Conservation (phyloP, 2,329 filamentous ascomycete species). For the Esteya vermicola region DNA sequence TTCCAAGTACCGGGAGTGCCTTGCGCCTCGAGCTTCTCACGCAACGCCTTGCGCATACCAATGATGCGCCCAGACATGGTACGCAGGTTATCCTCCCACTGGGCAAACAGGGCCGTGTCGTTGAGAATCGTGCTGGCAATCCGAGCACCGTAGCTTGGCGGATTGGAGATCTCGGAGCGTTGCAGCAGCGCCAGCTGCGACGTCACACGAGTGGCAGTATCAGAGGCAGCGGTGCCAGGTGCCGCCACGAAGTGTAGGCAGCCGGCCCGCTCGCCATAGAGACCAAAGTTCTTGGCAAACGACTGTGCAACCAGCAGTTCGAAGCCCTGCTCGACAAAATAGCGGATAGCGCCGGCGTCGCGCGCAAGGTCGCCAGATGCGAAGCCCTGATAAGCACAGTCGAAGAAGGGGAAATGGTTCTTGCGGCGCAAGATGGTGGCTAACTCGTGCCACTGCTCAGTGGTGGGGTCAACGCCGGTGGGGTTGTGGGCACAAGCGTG, state of each 20-base stretch:
- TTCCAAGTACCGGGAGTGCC: constrained; percentile 86
- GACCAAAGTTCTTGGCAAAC: constrained; percentile 95
- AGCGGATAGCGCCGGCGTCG: constrained; percentile 84
- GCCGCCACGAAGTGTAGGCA: constrained; percentile 88
- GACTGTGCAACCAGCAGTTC: constrained; percentile 80
- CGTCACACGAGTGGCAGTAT: constrained; percentile 49
- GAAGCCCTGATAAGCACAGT: constrained; percentile 95
- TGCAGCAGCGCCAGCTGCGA: constrained; percentile 90
- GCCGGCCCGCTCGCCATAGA: constrained; percentile 92
- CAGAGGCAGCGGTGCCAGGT: constrained; percentile 50
- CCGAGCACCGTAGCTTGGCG: constrained; percentile 82
- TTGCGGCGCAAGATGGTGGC: constrained; percentile 62
- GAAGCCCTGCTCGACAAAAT: constrained; percentile 88
- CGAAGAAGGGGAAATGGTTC: constrained; percentile 94
- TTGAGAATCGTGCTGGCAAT: constrained; percentile 80
- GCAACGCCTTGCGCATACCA: constrained; percentile 69
- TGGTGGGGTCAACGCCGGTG: constrained; percentile 87
- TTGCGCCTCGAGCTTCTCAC: constrained; percentile 67
- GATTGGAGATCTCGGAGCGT: constrained; percentile 94
- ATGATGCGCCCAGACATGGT: constrained; percentile 96
- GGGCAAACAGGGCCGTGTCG: constrained; percentile 62
- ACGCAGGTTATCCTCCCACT: constrained; percentile 85
- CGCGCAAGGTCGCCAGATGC: constrained; percentile 76
- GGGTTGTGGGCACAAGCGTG: constrained; percentile 98
- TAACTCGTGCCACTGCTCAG: constrained; percentile 88